Evolutionary conservation across 352 stramenopile genomes (phyloP).

Genomic region (Phytopythium cucurbitacearum): DNA sequence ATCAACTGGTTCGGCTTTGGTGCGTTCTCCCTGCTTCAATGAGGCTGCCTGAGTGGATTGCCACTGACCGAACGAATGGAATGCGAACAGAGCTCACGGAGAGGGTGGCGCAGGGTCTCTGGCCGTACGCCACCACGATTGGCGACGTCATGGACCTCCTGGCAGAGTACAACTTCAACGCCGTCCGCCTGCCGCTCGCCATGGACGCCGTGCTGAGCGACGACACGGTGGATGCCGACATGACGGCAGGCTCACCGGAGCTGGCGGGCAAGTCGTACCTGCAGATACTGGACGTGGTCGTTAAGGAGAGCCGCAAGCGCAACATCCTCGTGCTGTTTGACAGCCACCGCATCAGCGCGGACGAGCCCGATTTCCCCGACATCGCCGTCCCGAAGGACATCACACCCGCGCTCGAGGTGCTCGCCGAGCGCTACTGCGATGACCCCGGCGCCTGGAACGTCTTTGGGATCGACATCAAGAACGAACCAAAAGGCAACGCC

Average conservation of each 20-base stretch:
- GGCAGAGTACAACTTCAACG: constrained; percentile 45
- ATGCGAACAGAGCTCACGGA: constrained; percentile 45
- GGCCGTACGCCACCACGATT: constrained; percentile 60
- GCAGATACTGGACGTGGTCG: constrained; percentile 52
- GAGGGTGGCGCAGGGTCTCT: constrained; percentile 52
- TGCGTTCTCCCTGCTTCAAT: constrained; percentile 10
- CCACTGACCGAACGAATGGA: neutral
- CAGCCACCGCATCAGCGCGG: constrained; percentile 55
- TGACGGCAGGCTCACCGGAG: constrained; percentile 33
- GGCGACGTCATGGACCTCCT: constrained; percentile 45
- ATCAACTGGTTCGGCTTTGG: constrained; percentile 72
- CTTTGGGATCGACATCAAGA: constrained; percentile 74
- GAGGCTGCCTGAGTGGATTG: neutral
- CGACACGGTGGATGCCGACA: constrained; percentile 32
- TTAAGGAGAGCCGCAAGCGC: constrained; percentile 45
- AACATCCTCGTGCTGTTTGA: constrained; percentile 74
- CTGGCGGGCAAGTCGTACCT: constrained; percentile 55
- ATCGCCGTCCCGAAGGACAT: constrained; percentile 49
- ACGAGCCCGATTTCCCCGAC: constrained; percentile 55
- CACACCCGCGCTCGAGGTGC: constrained; percentile 41
- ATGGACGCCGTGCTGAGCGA: constrained; percentile 58
- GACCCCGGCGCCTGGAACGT: constrained; percentile 69
- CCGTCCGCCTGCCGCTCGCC: constrained; percentile 56
- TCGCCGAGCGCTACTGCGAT: constrained; percentile 58
- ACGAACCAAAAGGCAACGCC: constrained; percentile 64